Conservation (phyloP, 495 filamentous ascomycete species). For the Hypoxylon lienhwacheense region DNA sequence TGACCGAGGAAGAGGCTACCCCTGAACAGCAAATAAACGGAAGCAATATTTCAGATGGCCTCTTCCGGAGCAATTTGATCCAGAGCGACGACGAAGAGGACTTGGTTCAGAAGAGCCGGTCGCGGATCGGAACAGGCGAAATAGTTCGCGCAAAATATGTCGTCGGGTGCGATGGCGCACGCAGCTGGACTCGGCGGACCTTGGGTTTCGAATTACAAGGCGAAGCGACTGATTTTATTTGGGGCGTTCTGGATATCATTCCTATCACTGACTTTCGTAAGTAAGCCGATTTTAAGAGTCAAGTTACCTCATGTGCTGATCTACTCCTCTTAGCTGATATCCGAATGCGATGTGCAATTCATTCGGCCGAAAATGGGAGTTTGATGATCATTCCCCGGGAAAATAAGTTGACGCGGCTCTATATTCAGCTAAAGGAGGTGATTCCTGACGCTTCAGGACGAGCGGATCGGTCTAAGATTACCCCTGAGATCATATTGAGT, state of each 20-base stretch:
- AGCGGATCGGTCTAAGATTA: slow-evolving; percentile 59
- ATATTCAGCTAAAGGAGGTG: slow-evolving; percentile 69
- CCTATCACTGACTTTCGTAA: slow-evolving; percentile 69
- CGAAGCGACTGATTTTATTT: slow-evolving; percentile 67
- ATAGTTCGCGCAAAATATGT: slow-evolving; percentile 64
- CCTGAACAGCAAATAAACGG: slow-evolving; percentile 43
- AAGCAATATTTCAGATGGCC: slow-evolving; percentile 46
- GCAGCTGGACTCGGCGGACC: slow-evolving; percentile 61
- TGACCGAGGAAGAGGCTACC: slow-evolving; percentile 51
- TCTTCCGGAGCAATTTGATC: slow-evolving; percentile 54
- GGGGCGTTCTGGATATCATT: slow-evolving; percentile 68
- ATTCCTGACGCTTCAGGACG: slow-evolving; percentile 49
- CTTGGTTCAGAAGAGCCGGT: slow-evolving; percentile 43
- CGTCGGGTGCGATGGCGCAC: slow-evolving; percentile 70
- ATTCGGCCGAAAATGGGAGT: slow-evolving; percentile 63
- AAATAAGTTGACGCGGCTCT: slow-evolving; percentile 66
- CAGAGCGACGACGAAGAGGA: slow-evolving; percentile 58
- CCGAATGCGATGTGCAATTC: slow-evolving; percentile 66
- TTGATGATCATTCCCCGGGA: slow-evolving; percentile 73
- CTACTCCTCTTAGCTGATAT: slow-evolving; percentile 61
- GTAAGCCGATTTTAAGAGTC: slow-evolving; percentile 44
- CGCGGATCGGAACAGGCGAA: slow-evolving; percentile 47
- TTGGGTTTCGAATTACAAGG: slow-evolving; percentile 63
- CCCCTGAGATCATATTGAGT: slow-evolving; percentile 58
- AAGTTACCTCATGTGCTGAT: slow-evolving; percentile 59